Conservation (phyloP, 345 rosid species). For the Psidium guajava region DNA sequence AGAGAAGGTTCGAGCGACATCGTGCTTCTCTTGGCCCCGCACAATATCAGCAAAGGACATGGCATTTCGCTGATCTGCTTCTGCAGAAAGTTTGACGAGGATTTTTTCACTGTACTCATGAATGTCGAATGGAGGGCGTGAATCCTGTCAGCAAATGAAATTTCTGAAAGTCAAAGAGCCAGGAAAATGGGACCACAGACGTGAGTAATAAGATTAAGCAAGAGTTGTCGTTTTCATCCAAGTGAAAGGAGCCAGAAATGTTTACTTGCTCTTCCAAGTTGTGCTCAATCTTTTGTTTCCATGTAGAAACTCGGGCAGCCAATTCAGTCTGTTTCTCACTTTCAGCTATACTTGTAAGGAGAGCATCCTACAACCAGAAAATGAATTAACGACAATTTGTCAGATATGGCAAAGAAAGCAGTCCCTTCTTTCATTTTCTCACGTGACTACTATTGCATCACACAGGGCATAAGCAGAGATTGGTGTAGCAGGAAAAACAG, state of each 20-base stretch:
- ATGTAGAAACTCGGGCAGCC: slow-evolving; percentile 79
- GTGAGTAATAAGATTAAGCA: not conserved
- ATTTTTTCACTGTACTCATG: slow-evolving; percentile 72
- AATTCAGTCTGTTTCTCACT: slow-evolving; percentile 84
- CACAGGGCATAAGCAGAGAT: not conserved
- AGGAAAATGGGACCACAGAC: not conserved
- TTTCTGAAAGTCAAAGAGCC: not conserved
- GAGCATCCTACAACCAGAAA: slow-evolving; percentile 59
- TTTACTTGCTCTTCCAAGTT: slow-evolving; percentile 89
- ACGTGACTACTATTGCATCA: not conserved
- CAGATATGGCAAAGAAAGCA: not conserved
- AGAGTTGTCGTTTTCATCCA: not conserved
- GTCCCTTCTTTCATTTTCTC: not conserved
- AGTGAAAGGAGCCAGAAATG: not conserved
- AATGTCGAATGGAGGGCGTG: slow-evolving; percentile 83
- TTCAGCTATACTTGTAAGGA: slow-evolving; percentile 90
- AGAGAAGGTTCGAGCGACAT: slow-evolving; percentile 85
- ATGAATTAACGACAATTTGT: not conserved
- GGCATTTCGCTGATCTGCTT: slow-evolving; percentile 19
- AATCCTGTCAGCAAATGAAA: slow-evolving; percentile 44
- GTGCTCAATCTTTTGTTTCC: slow-evolving; percentile 92
- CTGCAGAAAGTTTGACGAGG: slow-evolving; percentile 44
- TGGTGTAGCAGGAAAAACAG: not conserved
- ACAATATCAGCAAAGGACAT: slow-evolving; percentile 57
- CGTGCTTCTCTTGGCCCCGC: slow-evolving; percentile 70